Evolutionary conservation across 2,329 filamentous ascomycete genomes (phyloP), one percentile per base, ranked within the genome.

Genomic region (Chaetomium strumarium): DNA sequence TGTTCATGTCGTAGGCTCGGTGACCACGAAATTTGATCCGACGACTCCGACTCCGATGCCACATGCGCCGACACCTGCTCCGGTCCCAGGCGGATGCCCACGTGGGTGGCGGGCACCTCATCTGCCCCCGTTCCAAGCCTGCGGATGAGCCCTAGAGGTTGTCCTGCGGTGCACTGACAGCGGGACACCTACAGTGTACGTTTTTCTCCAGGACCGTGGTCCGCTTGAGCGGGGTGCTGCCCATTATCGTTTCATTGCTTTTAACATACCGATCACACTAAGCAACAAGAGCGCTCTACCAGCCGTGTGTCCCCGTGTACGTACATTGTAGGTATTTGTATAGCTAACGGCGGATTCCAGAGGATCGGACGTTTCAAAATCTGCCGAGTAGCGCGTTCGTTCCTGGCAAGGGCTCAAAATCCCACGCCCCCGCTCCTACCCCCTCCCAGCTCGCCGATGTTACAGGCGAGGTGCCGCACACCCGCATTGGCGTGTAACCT

Each of bases 281-380:
- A 29, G n/a, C 13, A 16, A 17, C 33, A 10, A 37, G 24, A 46
- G 20, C 20, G 31, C 36, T 34, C 19, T n/a, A 24, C 20, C 44
- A 33, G n/a, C n/a, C 40, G 42, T 42, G 41, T 46, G 45, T 53
- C 36, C 51, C 30, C 49, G 39, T 46, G 49, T 40, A n/a, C n/a
- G n/a, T n/a, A n/a, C n/a, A n/a, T n/a, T n/a, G n/a, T 8, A 19
- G 13, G 24, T 24, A 24, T 24, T 4, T 24, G 24, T 40, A 24
- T 31, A 57, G 36, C 49, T 33, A 53, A 55, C 51, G 42, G 33
- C 45, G 50, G 47, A 45, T 55, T 55, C 47, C 37, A 46, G 31
- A 49, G 33, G 48, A 55, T 52, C 43, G 38, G 52, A 45, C 54
- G 57, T 57, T 57, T 59, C 53, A 52, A 55, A 55, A 56, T 49